phyloP scores from a whole-genome alignment of 805 yeast genomes.

The Maudiozyma pseudohumilis region DNA sequence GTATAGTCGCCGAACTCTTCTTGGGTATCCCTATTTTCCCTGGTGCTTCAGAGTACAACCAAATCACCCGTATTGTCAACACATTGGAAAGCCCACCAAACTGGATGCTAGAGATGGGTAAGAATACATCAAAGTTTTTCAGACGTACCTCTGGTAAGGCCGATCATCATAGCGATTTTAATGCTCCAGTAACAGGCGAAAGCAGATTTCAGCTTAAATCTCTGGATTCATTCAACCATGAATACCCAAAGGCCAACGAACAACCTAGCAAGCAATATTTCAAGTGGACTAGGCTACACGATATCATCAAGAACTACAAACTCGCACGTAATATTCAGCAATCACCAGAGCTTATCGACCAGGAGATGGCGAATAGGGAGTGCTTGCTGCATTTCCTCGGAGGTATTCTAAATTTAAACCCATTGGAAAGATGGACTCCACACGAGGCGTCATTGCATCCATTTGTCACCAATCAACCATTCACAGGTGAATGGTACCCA shows the following conservation, averaged over 20 bases:
- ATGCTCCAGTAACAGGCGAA: background rate
- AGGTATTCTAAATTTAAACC: constrained; percentile 75
- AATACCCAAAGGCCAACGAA: constrained; percentile 35
- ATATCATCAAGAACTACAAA: constrained; percentile 69
- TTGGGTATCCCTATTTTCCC: constrained; percentile 91
- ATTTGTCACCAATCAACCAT: constrained; percentile 58
- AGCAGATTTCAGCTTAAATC: constrained; percentile 34
- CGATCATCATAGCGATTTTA: background rate
- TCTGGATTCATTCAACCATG: constrained; percentile 37
- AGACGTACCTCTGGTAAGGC: background rate
- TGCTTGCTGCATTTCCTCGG: constrained; percentile 66
- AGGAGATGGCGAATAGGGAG: constrained; percentile 63
- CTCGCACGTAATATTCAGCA: constrained; percentile 44
- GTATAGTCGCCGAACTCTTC: constrained; percentile 83
- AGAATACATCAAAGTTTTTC: constrained; percentile 58
- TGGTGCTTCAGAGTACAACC: constrained; percentile 89
- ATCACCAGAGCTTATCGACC: constrained; percentile 38
- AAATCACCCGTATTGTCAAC: constrained; percentile 68
- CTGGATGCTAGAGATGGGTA: constrained; percentile 97
- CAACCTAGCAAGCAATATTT: constrained; percentile 82
- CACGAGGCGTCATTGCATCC: constrained; percentile 92
- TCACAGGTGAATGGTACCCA: constrained; percentile 45
- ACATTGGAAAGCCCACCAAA: constrained; percentile 82
- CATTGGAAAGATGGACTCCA: constrained; percentile 93
- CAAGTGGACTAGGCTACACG: constrained; percentile 51